Evolutionary conservation across 2,329 filamentous ascomycete genomes (phyloP).

Genomic region (Pseudocercospora fijiensis): DNA sequence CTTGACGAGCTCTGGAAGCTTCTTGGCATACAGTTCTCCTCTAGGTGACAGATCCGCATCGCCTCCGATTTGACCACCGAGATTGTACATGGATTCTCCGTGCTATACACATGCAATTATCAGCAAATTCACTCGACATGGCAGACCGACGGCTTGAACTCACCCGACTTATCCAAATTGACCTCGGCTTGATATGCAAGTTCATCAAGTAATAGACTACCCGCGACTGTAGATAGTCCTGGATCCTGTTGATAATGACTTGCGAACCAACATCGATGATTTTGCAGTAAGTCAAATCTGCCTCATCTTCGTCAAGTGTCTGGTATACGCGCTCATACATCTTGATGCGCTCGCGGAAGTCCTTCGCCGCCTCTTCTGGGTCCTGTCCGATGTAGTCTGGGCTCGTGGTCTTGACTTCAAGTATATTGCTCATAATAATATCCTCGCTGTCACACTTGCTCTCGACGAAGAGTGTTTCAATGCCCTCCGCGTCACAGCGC

Average conservation of each 20-base stretch:
- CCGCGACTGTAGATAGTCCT: constrained; percentile 93
- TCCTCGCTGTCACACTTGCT: constrained; percentile 95
- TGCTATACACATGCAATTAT: constrained; percentile 57
- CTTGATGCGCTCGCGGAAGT: constrained; percentile 90
- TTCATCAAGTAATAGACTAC: constrained; percentile 99
- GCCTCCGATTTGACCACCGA: constrained; percentile 86
- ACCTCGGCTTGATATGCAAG: constrained; percentile 91
- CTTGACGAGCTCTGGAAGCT: constrained; percentile 78
- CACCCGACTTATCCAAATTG: constrained; percentile 85
- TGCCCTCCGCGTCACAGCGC: constrained; percentile 65
- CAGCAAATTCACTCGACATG: constrained; percentile 1
- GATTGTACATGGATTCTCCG: constrained; percentile 90
- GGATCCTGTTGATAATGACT: constrained; percentile 96
- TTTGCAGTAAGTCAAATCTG: constrained; percentile 89
- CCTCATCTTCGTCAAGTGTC: constrained; percentile 86
- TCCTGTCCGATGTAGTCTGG: constrained; percentile 95
- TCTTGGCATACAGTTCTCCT: constrained; percentile 81
- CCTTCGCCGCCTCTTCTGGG: constrained; percentile 82
- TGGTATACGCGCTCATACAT: constrained; percentile 98
- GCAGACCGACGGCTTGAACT: constrained; percentile 9
- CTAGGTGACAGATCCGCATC: constrained; percentile 83
- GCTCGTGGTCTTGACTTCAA: constrained; percentile 86
- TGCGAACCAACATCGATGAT: constrained; percentile 94
- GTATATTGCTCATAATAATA: constrained; percentile 96
- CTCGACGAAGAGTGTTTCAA: constrained; percentile 94